Percentiles rank a stretch among this genome's conserved stretches.
Evolutionary conservation across 495 filamentous ascomycete species (phyloP).

Genomic region (Articulospora tetracladia): DNA sequence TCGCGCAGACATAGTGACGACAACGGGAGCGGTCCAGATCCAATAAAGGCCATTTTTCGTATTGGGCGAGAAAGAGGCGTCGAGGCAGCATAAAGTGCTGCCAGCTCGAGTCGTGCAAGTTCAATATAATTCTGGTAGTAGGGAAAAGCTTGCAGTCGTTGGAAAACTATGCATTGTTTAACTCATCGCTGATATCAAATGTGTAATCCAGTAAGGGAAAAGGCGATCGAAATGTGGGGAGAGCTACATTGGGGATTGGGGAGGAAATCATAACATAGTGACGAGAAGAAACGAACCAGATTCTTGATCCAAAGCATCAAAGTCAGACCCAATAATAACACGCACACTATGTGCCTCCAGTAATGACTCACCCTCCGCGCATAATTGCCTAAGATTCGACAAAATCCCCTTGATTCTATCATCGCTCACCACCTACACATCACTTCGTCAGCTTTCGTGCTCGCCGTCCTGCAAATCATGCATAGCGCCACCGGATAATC

Average conservation of each 20-base stretch:
- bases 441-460: neutral
- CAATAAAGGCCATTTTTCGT: slow-evolving; percentile 33
- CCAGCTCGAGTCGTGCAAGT: slow-evolving; percentile 37
- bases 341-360: slow-evolving; percentile 36
- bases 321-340: slow-evolving; percentile 19
- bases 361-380: slow-evolving; percentile 32
- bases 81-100: slow-evolving; percentile 27
- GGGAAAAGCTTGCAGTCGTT: slow-evolving; percentile 28
- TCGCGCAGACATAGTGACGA: slow-evolving; percentile 31
- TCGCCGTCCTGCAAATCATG: neutral
- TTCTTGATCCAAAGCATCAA: neutral
- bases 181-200: neutral
- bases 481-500: too few species aligned
- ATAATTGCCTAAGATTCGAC: slow-evolving; percentile 28
- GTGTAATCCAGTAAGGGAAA: neutral
- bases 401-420: slow-evolving; percentile 28
- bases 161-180: slow-evolving; percentile 22
- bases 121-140: slow-evolving; percentile 41
- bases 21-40: slow-evolving; percentile 40
- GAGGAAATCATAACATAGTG: too few species aligned
- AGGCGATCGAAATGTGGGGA: too few species aligned
- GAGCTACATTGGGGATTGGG: too few species aligned
- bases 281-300: neutral
- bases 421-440: neutral
- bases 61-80: neutral